These are phyloP conservation scores for Fusarium duplospermum DNA, from an alignment of 2,329 filamentous ascomycete genomes.

Conservation along the genomic window DNA sequence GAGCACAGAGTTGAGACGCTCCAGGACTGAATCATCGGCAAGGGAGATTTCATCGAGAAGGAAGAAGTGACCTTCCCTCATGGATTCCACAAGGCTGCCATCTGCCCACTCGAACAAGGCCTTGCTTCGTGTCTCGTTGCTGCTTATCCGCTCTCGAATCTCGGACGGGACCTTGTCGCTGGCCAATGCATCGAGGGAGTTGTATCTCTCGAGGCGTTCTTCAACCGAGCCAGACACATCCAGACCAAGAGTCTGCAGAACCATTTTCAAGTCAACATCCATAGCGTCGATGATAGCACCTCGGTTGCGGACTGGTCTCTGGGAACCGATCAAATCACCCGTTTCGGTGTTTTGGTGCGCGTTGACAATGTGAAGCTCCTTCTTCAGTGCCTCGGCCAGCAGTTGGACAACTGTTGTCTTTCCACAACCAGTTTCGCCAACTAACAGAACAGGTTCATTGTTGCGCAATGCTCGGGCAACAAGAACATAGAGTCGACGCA, in stretches of 20 bases:
- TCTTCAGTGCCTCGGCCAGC: conserved; percentile 82
- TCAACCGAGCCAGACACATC: conserved; percentile 60
- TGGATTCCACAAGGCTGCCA: conserved; percentile 91
- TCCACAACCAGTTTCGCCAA: conserved; percentile 96
- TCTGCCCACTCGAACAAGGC: conserved; percentile 97
- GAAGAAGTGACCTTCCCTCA: conserved; percentile 91
- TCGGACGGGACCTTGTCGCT: conserved; percentile 59
- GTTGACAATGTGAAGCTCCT: conserved; percentile 88
- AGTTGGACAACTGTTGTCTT: conserved; percentile 98
- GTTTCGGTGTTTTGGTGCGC: conserved; percentile 99
- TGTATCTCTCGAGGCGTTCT: conserved; percentile 69
- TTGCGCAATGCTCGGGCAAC: conserved; percentile 89
- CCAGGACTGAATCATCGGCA: conserved; percentile 95
- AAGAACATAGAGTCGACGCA: conserved; percentile 90
- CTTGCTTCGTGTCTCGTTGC: conserved; percentile 73
- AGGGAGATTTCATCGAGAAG: conserved; percentile 97
- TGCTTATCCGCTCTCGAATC: conserved; percentile 59
- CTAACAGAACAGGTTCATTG: conserved; percentile 92
- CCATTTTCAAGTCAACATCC: conserved; percentile 66
- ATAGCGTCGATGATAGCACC: conserved; percentile 76
- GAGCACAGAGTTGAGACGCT: conserved; percentile 95
- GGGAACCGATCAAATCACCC: conserved; percentile 94
- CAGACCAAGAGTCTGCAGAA: conserved; percentile 56
- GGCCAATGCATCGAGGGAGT: conserved; percentile 58
- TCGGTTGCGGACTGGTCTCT: conserved; percentile 89